Conservation (phyloP, 495 filamentous ascomycete genomes). For the Podospora didyma region DNA sequence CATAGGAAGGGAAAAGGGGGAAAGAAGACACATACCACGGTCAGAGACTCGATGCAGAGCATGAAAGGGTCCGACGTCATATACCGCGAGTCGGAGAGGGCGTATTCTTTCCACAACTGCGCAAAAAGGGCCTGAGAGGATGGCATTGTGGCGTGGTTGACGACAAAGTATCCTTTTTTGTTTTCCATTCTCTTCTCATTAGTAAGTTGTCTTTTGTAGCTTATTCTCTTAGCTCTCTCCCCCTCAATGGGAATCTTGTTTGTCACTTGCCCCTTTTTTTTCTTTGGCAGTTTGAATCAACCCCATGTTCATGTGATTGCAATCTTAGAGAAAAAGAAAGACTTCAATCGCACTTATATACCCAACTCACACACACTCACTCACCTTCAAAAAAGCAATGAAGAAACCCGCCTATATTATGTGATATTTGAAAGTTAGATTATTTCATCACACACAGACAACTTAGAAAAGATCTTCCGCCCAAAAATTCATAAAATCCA, state of each 20-base stretch:
- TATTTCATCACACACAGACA: no score
- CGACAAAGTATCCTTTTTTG: conserved; percentile 65
- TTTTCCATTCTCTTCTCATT: no score
- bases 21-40: conserved; percentile 60
- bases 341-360: no score
- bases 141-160: conserved; percentile 51
- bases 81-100: conserved; percentile 78
- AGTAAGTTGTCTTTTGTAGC: no score
- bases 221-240: neutral
- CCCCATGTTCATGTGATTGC: neutral
- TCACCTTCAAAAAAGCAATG: conserved; percentile 77
- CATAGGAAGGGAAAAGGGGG: neutral
- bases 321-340: neutral
- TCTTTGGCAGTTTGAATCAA: neutral
- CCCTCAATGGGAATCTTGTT: no score
- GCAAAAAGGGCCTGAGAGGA: conserved; percentile 53
- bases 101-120: conserved; percentile 88
- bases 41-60: conserved; percentile 79
- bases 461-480: no score
- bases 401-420: conserved; percentile 52
- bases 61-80: conserved; percentile 76
- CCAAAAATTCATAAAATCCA: no score
- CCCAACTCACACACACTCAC: no score
- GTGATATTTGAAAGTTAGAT: neutral
- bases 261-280: neutral